Conservation (phyloP, 768 basidiomycete genomes). For the Amanita phalloides region DNA sequence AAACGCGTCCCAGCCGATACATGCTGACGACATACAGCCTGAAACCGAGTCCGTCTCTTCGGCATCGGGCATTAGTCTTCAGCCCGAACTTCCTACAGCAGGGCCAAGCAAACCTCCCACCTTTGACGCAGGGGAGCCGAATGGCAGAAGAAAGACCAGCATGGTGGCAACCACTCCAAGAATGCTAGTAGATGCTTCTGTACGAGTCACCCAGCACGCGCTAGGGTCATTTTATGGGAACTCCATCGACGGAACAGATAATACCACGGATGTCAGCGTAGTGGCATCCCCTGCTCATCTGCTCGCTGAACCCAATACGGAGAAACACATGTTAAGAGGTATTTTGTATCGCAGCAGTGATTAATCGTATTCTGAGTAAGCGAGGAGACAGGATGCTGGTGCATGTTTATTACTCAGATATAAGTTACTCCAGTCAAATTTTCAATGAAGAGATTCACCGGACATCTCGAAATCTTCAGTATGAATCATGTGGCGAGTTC, state of each 20-base stretch:
- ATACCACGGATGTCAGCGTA: background rate
- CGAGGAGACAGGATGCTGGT: constrained; percentile 83
- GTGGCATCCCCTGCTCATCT: constrained; percentile 8
- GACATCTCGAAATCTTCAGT: constrained; percentile 45
- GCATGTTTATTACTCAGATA: constrained; percentile 53
- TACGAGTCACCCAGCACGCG: background rate
- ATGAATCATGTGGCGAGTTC: constrained; percentile 71
- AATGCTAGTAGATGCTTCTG: background rate
- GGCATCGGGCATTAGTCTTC: background rate
- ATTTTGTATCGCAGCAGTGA: constrained; percentile 9
- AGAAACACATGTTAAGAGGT: constrained; percentile 72
- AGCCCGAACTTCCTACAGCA: background rate
- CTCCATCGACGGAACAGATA: background rate
- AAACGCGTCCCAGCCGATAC: background rate
- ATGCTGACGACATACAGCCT: no score
- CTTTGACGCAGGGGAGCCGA: background rate
- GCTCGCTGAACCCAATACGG: constrained; percentile 20
- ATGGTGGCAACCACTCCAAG: background rate
- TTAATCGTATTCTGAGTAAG: constrained; percentile 9
- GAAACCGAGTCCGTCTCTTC: background rate
- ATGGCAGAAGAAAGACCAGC: background rate
- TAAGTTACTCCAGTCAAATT: constrained; percentile 30
- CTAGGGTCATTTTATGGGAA: background rate
- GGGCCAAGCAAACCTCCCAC: background rate
- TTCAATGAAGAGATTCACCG: constrained; percentile 68